Evolutionary conservation across 805 yeast species (phyloP).

Genomic region (Saturnispora galanensis): DNA sequence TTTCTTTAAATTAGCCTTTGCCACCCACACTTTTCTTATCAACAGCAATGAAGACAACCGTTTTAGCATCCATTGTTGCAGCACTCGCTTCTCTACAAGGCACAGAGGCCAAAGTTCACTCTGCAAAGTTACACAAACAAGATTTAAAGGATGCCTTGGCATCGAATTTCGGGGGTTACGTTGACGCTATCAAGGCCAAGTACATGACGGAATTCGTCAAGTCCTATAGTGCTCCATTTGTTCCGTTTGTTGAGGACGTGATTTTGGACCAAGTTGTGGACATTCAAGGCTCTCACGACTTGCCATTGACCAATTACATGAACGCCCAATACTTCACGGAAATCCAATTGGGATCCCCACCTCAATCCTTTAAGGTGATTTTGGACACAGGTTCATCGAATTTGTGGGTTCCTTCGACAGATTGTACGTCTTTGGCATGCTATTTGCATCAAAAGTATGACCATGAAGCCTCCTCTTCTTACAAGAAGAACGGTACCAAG

Average conservation of each 20-base stretch:
- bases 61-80: constrained; percentile 30
- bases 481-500: constrained; percentile 76
- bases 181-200: constrained; percentile 38
- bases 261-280: constrained; percentile 9
- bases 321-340: constrained; percentile 97
- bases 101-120: constrained; percentile 37
- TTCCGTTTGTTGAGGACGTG: constrained; percentile 32
- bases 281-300: constrained; percentile 43
- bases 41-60: constrained; percentile 15
- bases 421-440: constrained; percentile 92
- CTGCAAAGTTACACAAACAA: constrained; percentile 38
- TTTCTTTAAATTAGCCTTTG: neutral
- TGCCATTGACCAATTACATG: constrained; percentile 85
- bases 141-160: constrained; percentile 38
- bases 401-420: constrained; percentile 89
- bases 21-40: constrained; percentile 1
- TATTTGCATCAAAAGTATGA: constrained; percentile 88
- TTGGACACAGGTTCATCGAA: constrained; percentile 96
- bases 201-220: constrained; percentile 27
- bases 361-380: constrained; percentile 86
- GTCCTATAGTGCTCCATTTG: constrained; percentile 24
- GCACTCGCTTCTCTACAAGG: constrained; percentile 6
- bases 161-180: constrained; percentile 39
- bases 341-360: constrained; percentile 85
- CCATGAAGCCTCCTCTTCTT: constrained; percentile 71